These are phyloP conservation scores for Kodamaea fungicola DNA, from an alignment of 1,139 yeast genomes.

Conservation along the genomic window DNA sequence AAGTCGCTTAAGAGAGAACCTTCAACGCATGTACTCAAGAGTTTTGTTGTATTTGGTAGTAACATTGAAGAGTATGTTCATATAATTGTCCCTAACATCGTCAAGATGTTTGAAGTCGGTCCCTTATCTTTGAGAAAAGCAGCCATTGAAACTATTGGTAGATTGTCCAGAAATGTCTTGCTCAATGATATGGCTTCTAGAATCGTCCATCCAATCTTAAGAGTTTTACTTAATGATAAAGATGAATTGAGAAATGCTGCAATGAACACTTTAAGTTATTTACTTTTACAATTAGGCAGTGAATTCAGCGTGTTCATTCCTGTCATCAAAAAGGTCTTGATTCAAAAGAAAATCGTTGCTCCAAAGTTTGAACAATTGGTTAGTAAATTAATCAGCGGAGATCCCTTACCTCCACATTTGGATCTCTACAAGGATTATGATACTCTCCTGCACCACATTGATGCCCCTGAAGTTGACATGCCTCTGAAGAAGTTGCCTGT, in stretches of 20 bases:
- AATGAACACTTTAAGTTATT: constrained; percentile 76
- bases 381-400: constrained; percentile 76
- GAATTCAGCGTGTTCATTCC: constrained; percentile 90
- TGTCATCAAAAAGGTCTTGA: constrained; percentile 68
- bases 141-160: constrained; percentile 83
- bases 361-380: constrained; percentile 79
- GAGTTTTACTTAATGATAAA: constrained; percentile 58
- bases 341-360: constrained; percentile 63
- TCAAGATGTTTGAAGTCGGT: constrained; percentile 73
- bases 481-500: constrained; percentile 76
- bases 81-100: constrained; percentile 79
- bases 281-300: constrained; percentile 75
- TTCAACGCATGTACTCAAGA: constrained; percentile 73
- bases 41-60: constrained; percentile 85
- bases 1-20: constrained; percentile 61
- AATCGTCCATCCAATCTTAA: constrained; percentile 78
- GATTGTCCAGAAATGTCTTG: constrained; percentile 68
- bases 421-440: constrained; percentile 69
- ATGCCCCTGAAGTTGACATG: constrained; percentile 63
- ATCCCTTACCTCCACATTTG: constrained; percentile 78
- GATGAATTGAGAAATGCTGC: constrained; percentile 65
- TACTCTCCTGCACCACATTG: constrained; percentile 45
- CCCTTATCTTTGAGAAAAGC: constrained; percentile 58
- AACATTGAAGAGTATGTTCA: constrained; percentile 88
- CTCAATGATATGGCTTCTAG: constrained; percentile 88